These are phyloP conservation scores for Bryum argenteum DNA, from an alignment of 225 moss, liverwort and hornwort genomes.

Conservation along the genomic window DNA sequence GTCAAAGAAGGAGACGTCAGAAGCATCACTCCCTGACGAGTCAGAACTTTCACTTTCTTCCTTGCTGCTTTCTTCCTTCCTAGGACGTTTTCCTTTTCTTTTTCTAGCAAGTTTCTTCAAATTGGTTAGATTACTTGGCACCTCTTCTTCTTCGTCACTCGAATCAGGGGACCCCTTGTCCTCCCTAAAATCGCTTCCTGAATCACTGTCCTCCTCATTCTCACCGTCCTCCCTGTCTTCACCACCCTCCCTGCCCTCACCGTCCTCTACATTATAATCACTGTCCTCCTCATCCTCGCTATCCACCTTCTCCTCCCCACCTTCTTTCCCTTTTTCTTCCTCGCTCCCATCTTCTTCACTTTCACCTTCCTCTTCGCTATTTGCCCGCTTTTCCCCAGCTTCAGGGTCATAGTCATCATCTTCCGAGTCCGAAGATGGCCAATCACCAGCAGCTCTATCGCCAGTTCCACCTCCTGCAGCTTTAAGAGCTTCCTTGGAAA, in stretches of 20 bases:
- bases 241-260: conserved; percentile 13
- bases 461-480: conserved; percentile 56
- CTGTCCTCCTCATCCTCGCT: conserved; percentile 38
- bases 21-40: conserved; percentile 41
- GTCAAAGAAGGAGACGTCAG: conserved; percentile 51
- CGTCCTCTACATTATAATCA: conserved; percentile 30
- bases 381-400: conserved; percentile 41
- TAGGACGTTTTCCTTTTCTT: conserved; percentile 34
- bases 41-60: conserved; percentile 39
- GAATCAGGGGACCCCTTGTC: conserved; percentile 57
- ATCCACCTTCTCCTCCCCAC: conserved; percentile 15
- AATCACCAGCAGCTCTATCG: conserved; percentile 58
- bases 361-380: conserved; percentile 44
- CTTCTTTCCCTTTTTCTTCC: conserved; percentile 42
- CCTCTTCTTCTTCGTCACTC: conserved; percentile 48
- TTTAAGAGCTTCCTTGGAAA: conserved; percentile 58
- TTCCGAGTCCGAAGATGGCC: conserved; percentile 92
- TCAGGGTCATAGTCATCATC: conserved; percentile 93
- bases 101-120: conserved; percentile 37
- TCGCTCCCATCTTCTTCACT: conserved; percentile 32
- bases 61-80: conserved; percentile 24
- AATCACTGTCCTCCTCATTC: conserved; percentile 44
- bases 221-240: conserved; percentile 30
- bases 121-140: conserved; percentile 28
- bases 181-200: conserved; percentile 56